These are phyloP conservation scores for Calonectria fujianensis DNA, from an alignment of 2,329 filamentous ascomycete genomes.

Conservation along the genomic window DNA sequence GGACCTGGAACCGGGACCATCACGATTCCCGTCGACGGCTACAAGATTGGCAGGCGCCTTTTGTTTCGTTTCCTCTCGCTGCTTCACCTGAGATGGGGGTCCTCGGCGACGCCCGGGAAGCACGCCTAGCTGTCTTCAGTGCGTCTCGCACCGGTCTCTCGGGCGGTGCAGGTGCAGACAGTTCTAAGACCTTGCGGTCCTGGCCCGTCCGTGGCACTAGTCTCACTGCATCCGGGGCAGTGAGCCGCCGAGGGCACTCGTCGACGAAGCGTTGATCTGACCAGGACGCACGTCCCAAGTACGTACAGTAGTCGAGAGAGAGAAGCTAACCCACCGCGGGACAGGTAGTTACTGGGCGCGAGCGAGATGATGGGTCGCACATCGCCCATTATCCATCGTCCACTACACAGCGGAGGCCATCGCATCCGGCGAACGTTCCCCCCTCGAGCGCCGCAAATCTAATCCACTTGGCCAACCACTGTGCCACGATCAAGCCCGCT, in stretches of 20 bases:
- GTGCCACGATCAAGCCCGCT: constrained; percentile 35
- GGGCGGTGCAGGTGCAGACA: constrained; percentile 22
- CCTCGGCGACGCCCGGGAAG: constrained; percentile 19
- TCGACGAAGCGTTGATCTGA: constrained; percentile 26
- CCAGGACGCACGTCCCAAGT: constrained; percentile 3
- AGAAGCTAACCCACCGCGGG: not conserved
- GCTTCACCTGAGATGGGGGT: constrained; percentile 22
- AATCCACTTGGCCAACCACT: constrained; percentile 38
- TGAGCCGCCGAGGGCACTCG: constrained; percentile 25
- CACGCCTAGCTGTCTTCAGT: constrained; percentile 26
- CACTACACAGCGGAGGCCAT: constrained; percentile 37
- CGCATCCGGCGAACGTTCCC: constrained; percentile 50
- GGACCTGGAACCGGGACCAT: constrained; percentile 5
- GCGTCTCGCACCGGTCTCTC: constrained; percentile 22
- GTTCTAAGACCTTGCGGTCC: constrained; percentile 23
- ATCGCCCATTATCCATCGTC: constrained; percentile 3
- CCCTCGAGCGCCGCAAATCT: constrained; percentile 20
- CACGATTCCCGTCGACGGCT: constrained; percentile 21
- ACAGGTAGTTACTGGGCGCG: constrained; percentile 1
- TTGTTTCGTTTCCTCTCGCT: constrained; percentile 23
- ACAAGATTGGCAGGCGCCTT: constrained; percentile 20
- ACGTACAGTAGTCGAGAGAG: not conserved
- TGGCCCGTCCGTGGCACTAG: constrained; percentile 38
- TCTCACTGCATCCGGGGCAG: constrained; percentile 36
- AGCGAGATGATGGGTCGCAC: constrained; percentile 33